A percentile compares a stretch with the other conserved stretches of the same genome.
Conservation (phyloP, 306 rosid genomes). For the Medicago lupulina region DNA sequence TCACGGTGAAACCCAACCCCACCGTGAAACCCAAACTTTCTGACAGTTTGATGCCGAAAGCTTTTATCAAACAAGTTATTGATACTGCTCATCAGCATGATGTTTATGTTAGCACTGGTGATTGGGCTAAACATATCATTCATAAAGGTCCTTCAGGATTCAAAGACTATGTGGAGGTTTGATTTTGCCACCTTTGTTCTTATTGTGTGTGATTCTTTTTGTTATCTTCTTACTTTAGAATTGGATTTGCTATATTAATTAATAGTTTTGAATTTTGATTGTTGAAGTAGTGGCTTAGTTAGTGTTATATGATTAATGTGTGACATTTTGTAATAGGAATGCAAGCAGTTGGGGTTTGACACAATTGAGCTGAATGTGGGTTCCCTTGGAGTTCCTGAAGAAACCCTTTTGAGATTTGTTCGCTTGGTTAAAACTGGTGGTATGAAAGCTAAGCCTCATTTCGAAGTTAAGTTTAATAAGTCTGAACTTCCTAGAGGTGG, state of each 20-base stretch:
- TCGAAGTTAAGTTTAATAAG: constrained; percentile 73
- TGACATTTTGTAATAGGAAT: constrained; percentile 56
- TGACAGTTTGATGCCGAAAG: constrained; percentile 77
- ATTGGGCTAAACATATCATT: constrained; percentile 83
- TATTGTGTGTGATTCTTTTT: neutral
- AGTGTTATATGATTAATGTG: constrained; percentile 1
- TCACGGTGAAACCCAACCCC: no score
- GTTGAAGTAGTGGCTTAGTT: neutral
- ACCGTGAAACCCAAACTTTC: no score
- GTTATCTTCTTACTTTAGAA: no score
- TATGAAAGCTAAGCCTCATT: constrained; percentile 74
- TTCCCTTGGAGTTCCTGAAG: constrained; percentile 82
- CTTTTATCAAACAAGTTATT: constrained; percentile 67
- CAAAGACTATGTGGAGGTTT: constrained; percentile 75
- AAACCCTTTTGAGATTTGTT: constrained; percentile 75
- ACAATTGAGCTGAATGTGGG: constrained; percentile 77
- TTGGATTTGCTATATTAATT: neutral
- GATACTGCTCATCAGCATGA: constrained; percentile 82
- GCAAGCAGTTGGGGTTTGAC: constrained; percentile 88
- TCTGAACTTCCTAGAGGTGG: constrained; percentile 76
- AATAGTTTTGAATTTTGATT: neutral
- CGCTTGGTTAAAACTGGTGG: constrained; percentile 84
- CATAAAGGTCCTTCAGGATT: constrained; percentile 77
- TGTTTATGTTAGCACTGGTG: constrained; percentile 89
- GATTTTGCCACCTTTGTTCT: neutral